A percentile compares a stretch with the other conserved stretches of the same genome.
Conservation (phyloP, 2,329 filamentous ascomycete genomes). For the Pestalotiopsis sp. region DNA sequence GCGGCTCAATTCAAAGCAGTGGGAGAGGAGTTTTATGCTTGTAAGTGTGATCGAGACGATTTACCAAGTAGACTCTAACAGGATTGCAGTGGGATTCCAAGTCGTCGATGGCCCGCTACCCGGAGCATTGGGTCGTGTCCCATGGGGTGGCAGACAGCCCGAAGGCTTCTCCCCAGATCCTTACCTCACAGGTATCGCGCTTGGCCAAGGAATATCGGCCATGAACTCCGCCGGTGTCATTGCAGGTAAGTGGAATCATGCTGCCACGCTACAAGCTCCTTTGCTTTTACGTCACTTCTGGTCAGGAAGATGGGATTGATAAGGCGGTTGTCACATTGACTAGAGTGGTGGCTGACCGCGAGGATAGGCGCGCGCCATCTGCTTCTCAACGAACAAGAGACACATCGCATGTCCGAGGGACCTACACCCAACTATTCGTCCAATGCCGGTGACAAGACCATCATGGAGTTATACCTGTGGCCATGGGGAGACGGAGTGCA, state of each 20-base stretch:
- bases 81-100: conserved; percentile 10
- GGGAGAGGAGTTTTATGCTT: conserved; percentile 20
- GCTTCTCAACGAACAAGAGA: conserved; percentile 20
- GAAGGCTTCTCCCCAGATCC: conserved; percentile 9
- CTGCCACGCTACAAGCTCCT: too few species aligned
- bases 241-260: background rate
- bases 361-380: conserved; percentile 5
- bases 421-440: conserved; percentile 12
- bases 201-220: background rate
- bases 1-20: conserved; percentile 20
- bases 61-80: background rate
- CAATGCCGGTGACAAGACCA: conserved; percentile 25
- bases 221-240: conserved; percentile 11
- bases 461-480: conserved; percentile 28
- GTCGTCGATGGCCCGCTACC: conserved; percentile 18
- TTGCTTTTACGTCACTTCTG: too few species aligned
- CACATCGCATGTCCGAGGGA: conserved; percentile 11
- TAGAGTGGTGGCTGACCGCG: background rate
- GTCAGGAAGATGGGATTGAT: too few species aligned
- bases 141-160: background rate
- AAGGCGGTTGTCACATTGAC: too few species aligned
- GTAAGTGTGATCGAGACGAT: background rate
- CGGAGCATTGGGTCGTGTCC: conserved; percentile 13
- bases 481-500: conserved; percentile 25
- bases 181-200: conserved; percentile 5